Conservation (phyloP, 2,329 filamentous ascomycete genomes). For the Teratosphaeria zuluensis region DNA sequence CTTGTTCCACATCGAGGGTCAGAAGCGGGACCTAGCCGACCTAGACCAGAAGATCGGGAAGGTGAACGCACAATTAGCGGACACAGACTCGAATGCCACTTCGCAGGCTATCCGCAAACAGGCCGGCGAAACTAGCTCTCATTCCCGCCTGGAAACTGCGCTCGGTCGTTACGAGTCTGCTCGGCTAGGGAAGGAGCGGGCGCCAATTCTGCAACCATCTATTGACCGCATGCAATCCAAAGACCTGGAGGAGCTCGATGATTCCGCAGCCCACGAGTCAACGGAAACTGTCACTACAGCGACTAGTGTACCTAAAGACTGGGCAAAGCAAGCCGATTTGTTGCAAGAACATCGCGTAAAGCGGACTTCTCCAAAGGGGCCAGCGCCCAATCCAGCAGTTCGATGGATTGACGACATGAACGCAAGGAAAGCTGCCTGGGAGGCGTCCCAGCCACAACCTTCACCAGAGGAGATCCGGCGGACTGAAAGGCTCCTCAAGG, state of each 20-base stretch:
- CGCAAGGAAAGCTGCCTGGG: constrained; percentile 8
- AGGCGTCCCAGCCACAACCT: constrained; percentile 5
- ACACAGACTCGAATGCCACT: neutral
- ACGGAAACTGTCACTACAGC: constrained; percentile 12
- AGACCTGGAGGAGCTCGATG: constrained; percentile 15
- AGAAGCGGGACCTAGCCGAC: neutral
- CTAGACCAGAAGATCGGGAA: neutral
- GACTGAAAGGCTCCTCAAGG: constrained; percentile 14
- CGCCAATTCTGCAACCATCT: constrained; percentile 12
- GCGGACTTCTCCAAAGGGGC: constrained; percentile 8
- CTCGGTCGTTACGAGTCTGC: neutral
- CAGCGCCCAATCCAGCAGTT: constrained; percentile 5
- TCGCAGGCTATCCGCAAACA: neutral
- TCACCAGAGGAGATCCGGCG: constrained; percentile 12
- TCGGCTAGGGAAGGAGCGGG: neutral
- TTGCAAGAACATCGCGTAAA: constrained; percentile 20
- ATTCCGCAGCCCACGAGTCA: constrained; percentile 23
- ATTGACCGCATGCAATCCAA: constrained; percentile 21
- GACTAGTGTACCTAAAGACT: constrained; percentile 15
- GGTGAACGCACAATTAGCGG: neutral
- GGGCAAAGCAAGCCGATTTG: constrained; percentile 17
- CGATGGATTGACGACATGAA: constrained; percentile 21
- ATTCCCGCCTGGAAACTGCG: neutral
- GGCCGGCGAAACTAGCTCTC: neutral
- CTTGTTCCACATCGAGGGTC: neutral